These are phyloP conservation scores for Amphibolis antarctica DNA, from an alignment of 106 monocot genomes.

Conservation along the genomic window DNA sequence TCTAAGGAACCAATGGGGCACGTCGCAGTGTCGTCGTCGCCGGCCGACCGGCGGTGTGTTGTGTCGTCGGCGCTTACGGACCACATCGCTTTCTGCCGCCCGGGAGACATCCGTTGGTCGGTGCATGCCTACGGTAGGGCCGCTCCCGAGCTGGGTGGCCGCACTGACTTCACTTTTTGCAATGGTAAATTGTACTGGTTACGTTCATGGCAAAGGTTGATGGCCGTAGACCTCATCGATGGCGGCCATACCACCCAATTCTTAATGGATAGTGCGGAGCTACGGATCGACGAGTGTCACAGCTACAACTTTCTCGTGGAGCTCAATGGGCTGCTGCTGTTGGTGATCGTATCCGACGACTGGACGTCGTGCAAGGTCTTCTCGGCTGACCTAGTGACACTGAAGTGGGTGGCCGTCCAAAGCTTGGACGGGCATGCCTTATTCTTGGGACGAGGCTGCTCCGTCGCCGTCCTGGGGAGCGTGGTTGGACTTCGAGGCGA, in stretches of 20 bases:
- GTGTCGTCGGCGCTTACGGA: background rate
- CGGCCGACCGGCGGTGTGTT: background rate
- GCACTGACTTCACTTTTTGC: constrained; percentile 1
- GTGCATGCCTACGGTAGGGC: background rate
- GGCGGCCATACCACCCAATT: background rate
- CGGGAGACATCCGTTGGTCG: background rate
- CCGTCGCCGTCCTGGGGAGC: too few relatives aligned
- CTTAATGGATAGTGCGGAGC: background rate
- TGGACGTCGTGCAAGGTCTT: constrained; percentile 6
- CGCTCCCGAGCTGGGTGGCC: background rate
- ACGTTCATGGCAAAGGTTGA: background rate
- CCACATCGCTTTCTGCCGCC: constrained; percentile 1
- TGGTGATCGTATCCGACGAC: background rate
- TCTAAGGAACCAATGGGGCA: background rate
- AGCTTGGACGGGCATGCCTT: too few relatives aligned
- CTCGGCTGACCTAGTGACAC: constrained; percentile 3
- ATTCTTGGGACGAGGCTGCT: too few relatives aligned
- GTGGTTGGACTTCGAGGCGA: background rate
- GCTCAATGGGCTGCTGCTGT: background rate
- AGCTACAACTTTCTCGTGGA: too few relatives aligned
- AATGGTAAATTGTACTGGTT: too few relatives aligned
- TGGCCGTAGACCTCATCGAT: background rate
- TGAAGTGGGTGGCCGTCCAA: too few relatives aligned
- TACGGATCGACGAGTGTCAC: background rate
- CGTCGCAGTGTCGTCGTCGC: constrained; percentile 4